Percentiles rank a stretch among this genome's conserved stretches.
These are phyloP conservation scores for Nannochloropsis gaditana DNA, from an alignment of 108 stramenopile genomes.

Conservation along the genomic window DNA sequence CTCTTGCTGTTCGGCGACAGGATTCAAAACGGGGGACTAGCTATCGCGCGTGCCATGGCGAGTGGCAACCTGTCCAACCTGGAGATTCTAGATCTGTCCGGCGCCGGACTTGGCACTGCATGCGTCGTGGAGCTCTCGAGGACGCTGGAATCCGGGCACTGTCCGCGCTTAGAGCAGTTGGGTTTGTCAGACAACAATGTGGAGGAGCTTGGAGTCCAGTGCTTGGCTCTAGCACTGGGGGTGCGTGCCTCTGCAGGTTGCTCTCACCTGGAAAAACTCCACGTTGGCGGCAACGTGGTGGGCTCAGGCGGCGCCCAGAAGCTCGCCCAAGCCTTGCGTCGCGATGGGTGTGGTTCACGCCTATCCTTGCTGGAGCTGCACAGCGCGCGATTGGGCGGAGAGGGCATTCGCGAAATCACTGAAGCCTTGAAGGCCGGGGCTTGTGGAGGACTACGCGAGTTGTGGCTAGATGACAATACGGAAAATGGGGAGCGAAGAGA, in stretches of 20 bases:
- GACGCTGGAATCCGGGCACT: not conserved
- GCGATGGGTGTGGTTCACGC: not conserved
- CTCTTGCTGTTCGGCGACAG: not conserved
- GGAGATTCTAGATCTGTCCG: constrained; percentile 8
- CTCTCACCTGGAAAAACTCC: not conserved
- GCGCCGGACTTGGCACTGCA: not conserved
- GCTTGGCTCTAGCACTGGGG: not conserved
- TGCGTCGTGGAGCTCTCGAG: not conserved
- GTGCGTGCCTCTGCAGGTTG: not conserved
- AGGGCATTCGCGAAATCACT: not conserved
- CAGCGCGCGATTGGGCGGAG: not conserved
- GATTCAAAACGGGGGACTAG: not conserved
- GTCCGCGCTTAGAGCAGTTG: not conserved
- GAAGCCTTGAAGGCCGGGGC: not conserved
- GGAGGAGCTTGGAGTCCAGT: not conserved
- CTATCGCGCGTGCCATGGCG: not conserved
- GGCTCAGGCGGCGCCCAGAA: not conserved
- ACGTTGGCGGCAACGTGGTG: not conserved
- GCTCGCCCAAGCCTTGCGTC: not conserved
- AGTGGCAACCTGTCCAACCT: not conserved
- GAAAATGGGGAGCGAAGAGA: not conserved
- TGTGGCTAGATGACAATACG: constrained; percentile 3
- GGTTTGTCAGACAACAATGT: not conserved
- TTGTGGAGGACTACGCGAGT: not conserved
- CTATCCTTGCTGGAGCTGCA: not conserved